Evolutionary conservation across 345 rosid genomes (phyloP).

Genomic region (Linum usitatissimum): DNA sequence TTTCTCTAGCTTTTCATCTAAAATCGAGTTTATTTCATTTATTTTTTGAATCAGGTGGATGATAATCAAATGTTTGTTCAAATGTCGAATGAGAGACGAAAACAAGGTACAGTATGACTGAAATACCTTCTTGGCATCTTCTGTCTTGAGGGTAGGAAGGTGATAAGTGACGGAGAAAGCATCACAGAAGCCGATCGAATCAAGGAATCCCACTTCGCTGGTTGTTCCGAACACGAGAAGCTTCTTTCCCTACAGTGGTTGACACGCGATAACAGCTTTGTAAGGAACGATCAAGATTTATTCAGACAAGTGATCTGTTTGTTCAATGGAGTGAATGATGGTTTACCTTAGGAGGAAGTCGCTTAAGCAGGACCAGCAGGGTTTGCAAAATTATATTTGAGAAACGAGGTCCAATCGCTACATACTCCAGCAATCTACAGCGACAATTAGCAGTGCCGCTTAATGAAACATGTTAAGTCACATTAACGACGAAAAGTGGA

Average conservation of each 20-base stretch:
- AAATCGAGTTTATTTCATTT: too few relatives aligned
- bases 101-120: not conserved
- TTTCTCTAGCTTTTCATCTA: too few relatives aligned
- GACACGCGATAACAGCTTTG: not conserved
- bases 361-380: constrained; percentile 77
- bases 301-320: not conserved
- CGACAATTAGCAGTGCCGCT: constrained; percentile 2
- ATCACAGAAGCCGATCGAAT: constrained; percentile 60
- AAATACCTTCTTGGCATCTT: constrained; percentile 75
- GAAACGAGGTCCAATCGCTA: constrained; percentile 94
- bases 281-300: not conserved
- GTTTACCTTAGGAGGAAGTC: constrained; percentile 87
- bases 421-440: constrained; percentile 83
- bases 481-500: too few relatives aligned
- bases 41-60: not conserved
- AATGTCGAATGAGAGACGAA: not conserved
- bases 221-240: constrained; percentile 91
- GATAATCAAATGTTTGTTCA: not conserved
- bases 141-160: constrained; percentile 58
- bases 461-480: too few relatives aligned
- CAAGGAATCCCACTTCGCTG: constrained; percentile 74
- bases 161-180: constrained; percentile 67
- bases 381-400: constrained; percentile 89
- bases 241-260: constrained; percentile 57
- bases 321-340: not conserved